phyloP scores from a whole-genome alignment of 192 early-diverging fungal genomes.

The Entomortierella lignicola region DNA sequence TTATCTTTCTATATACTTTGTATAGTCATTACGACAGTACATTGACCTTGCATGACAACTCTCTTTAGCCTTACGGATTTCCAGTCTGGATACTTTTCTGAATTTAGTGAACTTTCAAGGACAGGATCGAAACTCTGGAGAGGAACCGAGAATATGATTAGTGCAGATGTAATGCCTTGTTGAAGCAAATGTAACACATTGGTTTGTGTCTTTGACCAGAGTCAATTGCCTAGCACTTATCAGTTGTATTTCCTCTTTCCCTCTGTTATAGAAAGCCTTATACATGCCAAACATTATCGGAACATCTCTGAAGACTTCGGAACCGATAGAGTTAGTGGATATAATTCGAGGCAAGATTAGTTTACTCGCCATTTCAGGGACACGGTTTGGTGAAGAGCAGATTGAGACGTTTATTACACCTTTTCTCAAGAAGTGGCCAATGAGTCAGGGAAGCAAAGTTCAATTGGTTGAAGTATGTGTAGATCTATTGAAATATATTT shows the following conservation, averaged over 20 bases:
- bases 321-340: slow-evolving; percentile 56
- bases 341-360: slow-evolving; percentile 55
- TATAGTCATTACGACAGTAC: too few relatives aligned
- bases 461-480: slow-evolving; percentile 59
- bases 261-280: slow-evolving; percentile 56
- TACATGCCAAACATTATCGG: slow-evolving; percentile 68
- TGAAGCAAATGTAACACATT: slow-evolving; percentile 46
- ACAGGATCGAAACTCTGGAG: slow-evolving; percentile 63
- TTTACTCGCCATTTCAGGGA: slow-evolving; percentile 61
- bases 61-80: slow-evolving; percentile 29
- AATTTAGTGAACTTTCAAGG: slow-evolving; percentile 56
- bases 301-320: slow-evolving; percentile 50
- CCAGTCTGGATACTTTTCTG: slow-evolving; percentile 32
- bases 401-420: slow-evolving; percentile 59
- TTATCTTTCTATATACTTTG: too few relatives aligned
- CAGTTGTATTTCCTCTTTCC: too few relatives aligned
- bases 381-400: slow-evolving; percentile 65
- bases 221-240: too few relatives aligned
- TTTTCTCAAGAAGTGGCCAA: slow-evolving; percentile 55
- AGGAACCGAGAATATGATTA: slow-evolving; percentile 54
- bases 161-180: slow-evolving; percentile 50
- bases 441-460: slow-evolving; percentile 19
- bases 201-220: not conserved
- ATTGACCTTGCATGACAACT: slow-evolving; percentile 25
- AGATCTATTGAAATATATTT: too few relatives aligned